Evolutionary conservation across 305 asterid species (phyloP), one percentile per base, ranked within the genome.

Genomic region (Euphrasia arctica): DNA sequence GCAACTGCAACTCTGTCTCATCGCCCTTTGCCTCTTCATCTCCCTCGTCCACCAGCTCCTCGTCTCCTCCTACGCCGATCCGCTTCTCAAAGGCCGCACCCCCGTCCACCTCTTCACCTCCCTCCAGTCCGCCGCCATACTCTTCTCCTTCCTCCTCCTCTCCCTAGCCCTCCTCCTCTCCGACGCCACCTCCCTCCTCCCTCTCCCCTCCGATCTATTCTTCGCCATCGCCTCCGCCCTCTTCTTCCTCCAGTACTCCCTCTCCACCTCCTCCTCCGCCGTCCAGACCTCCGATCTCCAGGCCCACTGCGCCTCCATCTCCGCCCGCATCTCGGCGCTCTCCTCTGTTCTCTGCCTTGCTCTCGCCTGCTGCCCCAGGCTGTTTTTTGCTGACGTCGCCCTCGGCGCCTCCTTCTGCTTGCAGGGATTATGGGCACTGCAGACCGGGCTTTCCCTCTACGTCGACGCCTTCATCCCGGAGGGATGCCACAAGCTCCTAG

Each of bases 401-500:
- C 79, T 92, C 0, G 97, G 88, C 1, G 81, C 77, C 63, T 81
- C 97, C 31, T 48, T 89, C 62, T 85, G 82, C 74, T 82, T 92
- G 72, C 98, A 89, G 73, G 98, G 97, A 2, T 72, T 89, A 5
- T 92, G 98, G 97, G 86, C 86, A 14, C 75, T 92, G 29, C 98
- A 92, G 78, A 85, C 97, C 0, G 98, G 97, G 15, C 89, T 89
- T 11, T 80, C 96, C 8, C 86, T 89, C 32, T 87, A 90, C 49
- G 97, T 90, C 0, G 97, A 92, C 12, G 96, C 95, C 4, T 92
- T 92, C 70, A 84, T 92, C 41, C 98, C 98, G 0, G 93, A 87
- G 65, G 98, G 98, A 27, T 92, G 98, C 79, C 98, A 92, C 81
- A 87, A 87, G 87, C 76, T 92, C 52, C 83, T 92, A 1, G 98